Evolutionary conservation across 139 green algal genomes (phyloP), one percentile per base, ranked within the genome.

Genomic region (Dunaliella primolecta): DNA sequence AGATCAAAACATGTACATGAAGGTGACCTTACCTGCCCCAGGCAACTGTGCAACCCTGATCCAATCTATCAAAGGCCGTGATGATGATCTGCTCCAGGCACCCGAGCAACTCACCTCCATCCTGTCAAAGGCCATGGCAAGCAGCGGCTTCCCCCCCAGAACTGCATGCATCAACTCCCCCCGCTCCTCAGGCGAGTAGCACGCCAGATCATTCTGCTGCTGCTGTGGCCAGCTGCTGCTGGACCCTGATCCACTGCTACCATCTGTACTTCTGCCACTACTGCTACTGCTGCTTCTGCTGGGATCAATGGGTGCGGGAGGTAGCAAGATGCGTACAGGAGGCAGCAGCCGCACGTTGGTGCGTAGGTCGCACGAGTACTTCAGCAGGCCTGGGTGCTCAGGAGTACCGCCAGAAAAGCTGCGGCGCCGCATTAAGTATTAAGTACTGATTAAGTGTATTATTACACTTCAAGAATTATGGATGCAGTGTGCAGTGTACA

Each of bases 351-450:
- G 78, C 15, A 98, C 82, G 80, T 93, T 91, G 25, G 95, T 93
- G 29, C 15, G 71, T 78, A 98, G 90, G 34, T 94, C 87, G 78
- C 92, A 95, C 29, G 91, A 84, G 87, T 98, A 98, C 81, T 96
- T 92, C 55, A 97, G 83, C 79, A 98, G 89, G 7, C 82, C 85
- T 1, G 94, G 95, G 32, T 89, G 80, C 34, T 96, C 92, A 0
- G 85, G 77, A 0, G 95, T 98, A 76, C 75, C 90, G 1, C 95
- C 95, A 84, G 93, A 96, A 90, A 96, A 98, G 89, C 92, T 64
- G 46, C 46, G n/a, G n/a, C n/a, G n/a, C n/a, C n/a, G n/a, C n/a
- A n/a, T n/a, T n/a, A n/a, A n/a, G n/a, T n/a, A n/a, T n/a, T n/a
- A n/a, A n/a, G n/a, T n/a, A n/a, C n/a, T n/a, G n/a, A n/a, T n/a